Evolutionary conservation across 805 yeast genomes (phyloP).

Genomic region (Kuraishia cidri): DNA sequence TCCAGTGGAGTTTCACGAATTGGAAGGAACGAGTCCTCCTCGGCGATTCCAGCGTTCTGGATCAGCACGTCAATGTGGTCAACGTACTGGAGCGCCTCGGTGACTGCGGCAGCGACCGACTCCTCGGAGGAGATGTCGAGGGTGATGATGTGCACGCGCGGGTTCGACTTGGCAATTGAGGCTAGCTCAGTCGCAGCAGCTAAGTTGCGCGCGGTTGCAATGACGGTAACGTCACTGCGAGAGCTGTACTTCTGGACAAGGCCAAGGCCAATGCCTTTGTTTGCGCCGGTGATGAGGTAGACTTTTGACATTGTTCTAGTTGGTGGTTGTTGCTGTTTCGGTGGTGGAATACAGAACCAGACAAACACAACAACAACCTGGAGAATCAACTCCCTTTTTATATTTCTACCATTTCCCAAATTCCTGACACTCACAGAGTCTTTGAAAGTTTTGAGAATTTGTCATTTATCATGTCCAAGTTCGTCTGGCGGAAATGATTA

Average conservation of each 20-base stretch:
- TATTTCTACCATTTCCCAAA: too few species aligned
- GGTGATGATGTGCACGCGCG: not conserved
- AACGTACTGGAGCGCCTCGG: not conserved
- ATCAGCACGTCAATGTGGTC: not conserved
- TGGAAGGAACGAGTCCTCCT: not conserved
- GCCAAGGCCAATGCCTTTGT: slow-evolving; percentile 1
- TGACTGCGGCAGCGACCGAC: not conserved
- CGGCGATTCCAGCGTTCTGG: slow-evolving; percentile 1
- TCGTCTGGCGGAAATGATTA: too few species aligned
- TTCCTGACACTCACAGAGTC: too few species aligned
- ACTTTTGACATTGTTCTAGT: not conserved
- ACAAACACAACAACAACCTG: too few species aligned
- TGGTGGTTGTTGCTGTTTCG: too few species aligned
- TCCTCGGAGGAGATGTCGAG: not conserved
- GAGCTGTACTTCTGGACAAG: not conserved
- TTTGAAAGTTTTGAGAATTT: too few species aligned
- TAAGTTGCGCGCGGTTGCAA: not conserved
- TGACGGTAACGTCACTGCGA: not conserved
- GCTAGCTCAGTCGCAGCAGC: not conserved
- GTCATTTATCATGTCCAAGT: too few species aligned
- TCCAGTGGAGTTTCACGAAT: not conserved
- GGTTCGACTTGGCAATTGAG: not conserved
- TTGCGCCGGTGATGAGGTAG: slow-evolving; percentile 1
- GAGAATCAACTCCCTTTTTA: too few species aligned
- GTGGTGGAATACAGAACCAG: too few species aligned